These are phyloP conservation scores for Lachnellula cervina DNA, from an alignment of 2,329 filamentous ascomycete genomes.

Conservation along the genomic window DNA sequence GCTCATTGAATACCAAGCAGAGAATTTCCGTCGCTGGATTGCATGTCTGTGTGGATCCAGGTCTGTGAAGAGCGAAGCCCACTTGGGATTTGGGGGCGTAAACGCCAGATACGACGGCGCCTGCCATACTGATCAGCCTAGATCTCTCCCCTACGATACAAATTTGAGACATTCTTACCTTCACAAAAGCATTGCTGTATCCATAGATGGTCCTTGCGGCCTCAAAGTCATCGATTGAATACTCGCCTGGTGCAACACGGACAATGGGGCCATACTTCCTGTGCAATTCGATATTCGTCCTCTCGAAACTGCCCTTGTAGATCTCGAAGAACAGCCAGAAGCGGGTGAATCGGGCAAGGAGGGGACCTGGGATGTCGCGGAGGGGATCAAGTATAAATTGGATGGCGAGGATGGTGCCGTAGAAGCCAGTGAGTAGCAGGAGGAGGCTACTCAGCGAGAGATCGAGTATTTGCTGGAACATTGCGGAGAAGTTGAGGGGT, in stretches of 20 bases:
- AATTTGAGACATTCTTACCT: conserved; percentile 17
- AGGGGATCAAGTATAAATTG: conserved; percentile 25
- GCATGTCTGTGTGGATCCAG: conserved; percentile 35
- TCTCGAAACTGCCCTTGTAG: conserved; percentile 34
- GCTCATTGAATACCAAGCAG: conserved; percentile 44
- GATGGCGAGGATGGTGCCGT: neutral
- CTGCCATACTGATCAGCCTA: conserved; percentile 2
- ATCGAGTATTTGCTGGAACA: neutral
- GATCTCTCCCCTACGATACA: neutral
- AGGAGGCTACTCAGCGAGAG: neutral
- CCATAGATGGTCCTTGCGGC: conserved; percentile 40
- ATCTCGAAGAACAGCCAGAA: conserved; percentile 41
- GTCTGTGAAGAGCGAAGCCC: conserved; percentile 28
- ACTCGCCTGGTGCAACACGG: conserved; percentile 43
- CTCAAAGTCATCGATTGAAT: conserved; percentile 38
- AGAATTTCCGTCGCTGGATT: conserved; percentile 36
- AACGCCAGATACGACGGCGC: conserved; percentile 22
- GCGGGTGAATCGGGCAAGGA: conserved; percentile 39
- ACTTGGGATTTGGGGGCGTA: conserved; percentile 12
- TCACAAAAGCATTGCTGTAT: conserved; percentile 35
- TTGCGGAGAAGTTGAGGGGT: neutral
- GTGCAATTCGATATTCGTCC: conserved; percentile 38
- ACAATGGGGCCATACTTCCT: conserved; percentile 39
- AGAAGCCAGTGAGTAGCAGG: neutral
- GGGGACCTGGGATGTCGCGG: conserved; percentile 40